These are phyloP conservation scores for Pyropia haitanensis DNA, from an alignment of 23 red algal species.

Conservation along the genomic window DNA sequence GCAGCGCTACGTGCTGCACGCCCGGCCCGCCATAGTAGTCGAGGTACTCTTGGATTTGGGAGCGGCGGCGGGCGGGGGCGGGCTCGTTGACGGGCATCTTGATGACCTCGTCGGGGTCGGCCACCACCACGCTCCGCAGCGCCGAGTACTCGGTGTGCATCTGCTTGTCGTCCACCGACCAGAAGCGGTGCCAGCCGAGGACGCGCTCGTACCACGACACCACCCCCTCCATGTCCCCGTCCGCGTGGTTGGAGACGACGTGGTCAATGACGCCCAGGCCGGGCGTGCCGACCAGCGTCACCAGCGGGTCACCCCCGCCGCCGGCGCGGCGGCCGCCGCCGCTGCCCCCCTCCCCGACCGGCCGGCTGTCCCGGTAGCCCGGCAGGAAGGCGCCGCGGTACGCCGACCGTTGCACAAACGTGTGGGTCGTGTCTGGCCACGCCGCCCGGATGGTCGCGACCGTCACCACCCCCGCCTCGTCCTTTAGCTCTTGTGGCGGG, in stretches of 20 bases:
- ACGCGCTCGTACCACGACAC: slow-evolving; percentile 75
- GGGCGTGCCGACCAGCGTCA: slow-evolving; percentile 14
- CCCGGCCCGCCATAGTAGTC: slow-evolving; percentile 96
- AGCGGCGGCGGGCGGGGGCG: slow-evolving; percentile 46
- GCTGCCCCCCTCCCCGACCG: too few species aligned
- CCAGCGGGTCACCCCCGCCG: slow-evolving; percentile 42
- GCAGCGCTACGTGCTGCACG: slow-evolving; percentile 92
- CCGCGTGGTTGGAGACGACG: slow-evolving; percentile 84
- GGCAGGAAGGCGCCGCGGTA: slow-evolving; percentile 79
- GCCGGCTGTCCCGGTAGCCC: slow-evolving; percentile 25
- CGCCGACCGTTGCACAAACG: slow-evolving; percentile 73
- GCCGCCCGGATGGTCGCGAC: slow-evolving; percentile 76
- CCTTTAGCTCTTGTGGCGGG: slow-evolving; percentile 15
- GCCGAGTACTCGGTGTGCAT: slow-evolving; percentile 93
- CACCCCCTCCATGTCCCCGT: slow-evolving; percentile 69
- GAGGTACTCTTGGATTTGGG: slow-evolving; percentile 93
- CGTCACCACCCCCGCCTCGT: slow-evolving; percentile 33
- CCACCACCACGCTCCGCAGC: slow-evolving; percentile 78
- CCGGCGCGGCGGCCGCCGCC: not conserved
- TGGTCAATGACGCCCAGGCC: slow-evolving; percentile 73
- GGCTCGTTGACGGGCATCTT: slow-evolving; percentile 98
- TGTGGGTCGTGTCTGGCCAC: slow-evolving; percentile 67
- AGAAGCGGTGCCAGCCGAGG: slow-evolving; percentile 91
- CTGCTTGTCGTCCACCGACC: slow-evolving; percentile 93
- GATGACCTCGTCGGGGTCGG: slow-evolving; percentile 65